Conservation (phyloP, 192 early-diverging fungal genomes). For the Linnemannia exigua region DNA sequence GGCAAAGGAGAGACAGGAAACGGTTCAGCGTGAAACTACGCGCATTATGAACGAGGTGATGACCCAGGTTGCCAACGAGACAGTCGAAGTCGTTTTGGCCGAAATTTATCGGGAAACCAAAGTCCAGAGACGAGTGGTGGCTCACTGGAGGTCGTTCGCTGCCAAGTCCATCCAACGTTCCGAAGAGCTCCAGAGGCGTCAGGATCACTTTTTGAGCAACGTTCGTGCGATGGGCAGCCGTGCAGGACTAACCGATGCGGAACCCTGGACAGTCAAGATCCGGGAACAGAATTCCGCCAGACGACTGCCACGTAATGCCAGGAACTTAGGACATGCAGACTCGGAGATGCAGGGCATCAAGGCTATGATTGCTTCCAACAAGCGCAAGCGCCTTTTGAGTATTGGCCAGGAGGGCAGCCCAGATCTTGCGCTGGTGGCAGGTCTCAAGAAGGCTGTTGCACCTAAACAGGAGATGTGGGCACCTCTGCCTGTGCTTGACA, state of each 20-base stretch:
- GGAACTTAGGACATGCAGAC: background rate
- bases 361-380: conserved; percentile 31
- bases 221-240: conserved; percentile 46
- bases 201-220: conserved; percentile 39
- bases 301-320: background rate
- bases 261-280: conserved; percentile 19
- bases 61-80: background rate
- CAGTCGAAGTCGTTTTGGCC: conserved; percentile 11
- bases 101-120: conserved; percentile 36
- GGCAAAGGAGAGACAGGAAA: conserved; percentile 19
- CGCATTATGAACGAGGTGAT: conserved; percentile 11
- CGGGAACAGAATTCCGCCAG: conserved; percentile 21
- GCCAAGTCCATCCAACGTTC: conserved; percentile 21
- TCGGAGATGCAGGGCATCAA: conserved; percentile 12
- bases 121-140: conserved; percentile 10
- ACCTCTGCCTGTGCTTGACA: conserved; percentile 26
- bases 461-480: conserved; percentile 43
- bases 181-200: conserved; percentile 29
- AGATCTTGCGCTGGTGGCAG: conserved; percentile 32
- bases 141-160: conserved; percentile 25
- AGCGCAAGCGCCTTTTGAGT: conserved; percentile 35
- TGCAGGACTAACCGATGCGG: conserved; percentile 20
- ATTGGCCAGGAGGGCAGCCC: conserved; percentile 37
- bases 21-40: conserved; percentile 5
- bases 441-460: conserved; percentile 33